Percentiles rank a stretch among this genome's conserved stretches.
phyloP scores from a whole-genome alignment of 352 stramenopile genomes.

The Phytophthora cryptogea region DNA sequence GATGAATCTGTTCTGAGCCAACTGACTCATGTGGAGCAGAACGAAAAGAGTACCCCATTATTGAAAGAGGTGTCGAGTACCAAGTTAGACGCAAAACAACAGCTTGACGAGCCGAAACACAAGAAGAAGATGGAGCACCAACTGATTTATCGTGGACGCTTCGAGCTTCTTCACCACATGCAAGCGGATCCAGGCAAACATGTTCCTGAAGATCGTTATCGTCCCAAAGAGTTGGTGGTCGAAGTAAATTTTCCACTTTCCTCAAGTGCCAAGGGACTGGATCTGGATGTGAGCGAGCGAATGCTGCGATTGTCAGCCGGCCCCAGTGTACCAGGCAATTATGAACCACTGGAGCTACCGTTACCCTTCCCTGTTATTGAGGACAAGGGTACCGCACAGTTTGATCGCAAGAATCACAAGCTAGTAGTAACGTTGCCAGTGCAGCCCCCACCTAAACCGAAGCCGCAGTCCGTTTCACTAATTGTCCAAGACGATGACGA shows the following conservation, averaged over 20 bases:
- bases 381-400: constrained; percentile 76
- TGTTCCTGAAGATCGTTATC: constrained; percentile 36
- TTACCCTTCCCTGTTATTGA: constrained; percentile 84
- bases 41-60: constrained; percentile 3
- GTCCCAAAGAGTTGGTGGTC: constrained; percentile 70
- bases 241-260: constrained; percentile 65
- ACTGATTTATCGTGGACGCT: constrained; percentile 68
- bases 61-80: constrained; percentile 30
- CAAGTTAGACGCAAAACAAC: constrained; percentile 11
- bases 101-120: constrained; percentile 2
- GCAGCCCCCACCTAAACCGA: constrained; percentile 46
- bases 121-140: constrained; percentile 60
- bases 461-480: constrained; percentile 32
- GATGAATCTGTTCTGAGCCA: constrained; percentile 15
- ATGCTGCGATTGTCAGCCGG: constrained; percentile 43
- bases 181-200: constrained; percentile 49
- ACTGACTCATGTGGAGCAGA: constrained; percentile 30
- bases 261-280: constrained; percentile 55
- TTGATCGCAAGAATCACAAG: constrained; percentile 79
- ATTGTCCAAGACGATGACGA: constrained; percentile 46
- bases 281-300: constrained; percentile 70
- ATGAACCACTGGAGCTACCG: constrained; percentile 55
- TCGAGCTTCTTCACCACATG: constrained; percentile 80
- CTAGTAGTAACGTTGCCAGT: constrained; percentile 85
- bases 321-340: constrained; percentile 27